Percentiles rank a stretch among this genome's conserved stretches.
These are phyloP conservation scores for Psophocarpus tetragonolobus DNA, from an alignment of 306 rosid species.

Conservation along the genomic window DNA sequence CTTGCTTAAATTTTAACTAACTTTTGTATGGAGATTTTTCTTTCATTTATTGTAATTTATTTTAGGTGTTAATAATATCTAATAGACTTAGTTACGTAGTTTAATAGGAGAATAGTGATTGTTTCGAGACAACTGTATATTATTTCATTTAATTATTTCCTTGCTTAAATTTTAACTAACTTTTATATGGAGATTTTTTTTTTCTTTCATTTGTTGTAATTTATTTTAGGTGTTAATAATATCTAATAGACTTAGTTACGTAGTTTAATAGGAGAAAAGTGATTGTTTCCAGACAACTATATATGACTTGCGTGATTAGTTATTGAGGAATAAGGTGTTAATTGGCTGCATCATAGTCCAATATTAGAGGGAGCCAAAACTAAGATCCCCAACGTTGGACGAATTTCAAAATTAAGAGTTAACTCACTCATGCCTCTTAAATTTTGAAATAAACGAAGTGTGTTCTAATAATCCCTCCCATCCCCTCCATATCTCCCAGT, in stretches of 20 bases:
- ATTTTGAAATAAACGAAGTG: not conserved
- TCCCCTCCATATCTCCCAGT: not conserved
- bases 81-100: not conserved
- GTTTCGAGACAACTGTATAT: conserved; percentile 1
- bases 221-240: conserved; percentile 16
- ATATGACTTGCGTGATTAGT: conserved; percentile 11
- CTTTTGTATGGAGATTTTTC: not conserved
- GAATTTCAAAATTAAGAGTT: no score
- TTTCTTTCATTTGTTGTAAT: conserved; percentile 3
- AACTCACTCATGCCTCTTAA: not conserved
- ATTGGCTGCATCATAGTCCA: not conserved
- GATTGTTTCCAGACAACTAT: conserved; percentile 14
- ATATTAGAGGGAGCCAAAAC: no score
- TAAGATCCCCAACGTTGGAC: no score
- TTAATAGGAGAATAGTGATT: not conserved
- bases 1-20: not conserved
- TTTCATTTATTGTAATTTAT: conserved; percentile 4
- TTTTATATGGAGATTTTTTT: not conserved
- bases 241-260: not conserved
- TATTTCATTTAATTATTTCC: not conserved
- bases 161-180: conserved; percentile 1
- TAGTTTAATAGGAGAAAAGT: not conserved
- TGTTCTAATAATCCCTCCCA: not conserved
- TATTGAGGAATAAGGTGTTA: not conserved
- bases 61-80: conserved; percentile 17